Conservation (phyloP, 2,329 filamentous ascomycete genomes). For the Colletotrichum sp. region DNA sequence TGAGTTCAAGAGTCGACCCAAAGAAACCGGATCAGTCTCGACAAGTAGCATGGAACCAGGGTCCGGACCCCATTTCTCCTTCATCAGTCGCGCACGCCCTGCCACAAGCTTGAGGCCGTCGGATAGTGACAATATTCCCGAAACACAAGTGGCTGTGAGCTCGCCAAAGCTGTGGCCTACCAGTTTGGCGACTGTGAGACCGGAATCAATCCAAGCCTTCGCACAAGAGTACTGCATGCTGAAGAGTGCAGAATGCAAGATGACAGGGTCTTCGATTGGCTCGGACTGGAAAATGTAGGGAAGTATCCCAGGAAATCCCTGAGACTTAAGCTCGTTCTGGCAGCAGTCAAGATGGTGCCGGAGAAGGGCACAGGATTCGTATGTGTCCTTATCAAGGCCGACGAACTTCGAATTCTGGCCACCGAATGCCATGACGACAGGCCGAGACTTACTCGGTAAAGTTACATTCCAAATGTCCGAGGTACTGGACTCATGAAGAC, state of each 20-base stretch:
- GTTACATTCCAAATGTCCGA: not conserved
- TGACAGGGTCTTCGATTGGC: conserved; percentile 29
- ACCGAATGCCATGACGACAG: conserved; percentile 39
- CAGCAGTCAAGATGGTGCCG: conserved; percentile 38
- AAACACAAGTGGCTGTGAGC: conserved; percentile 41
- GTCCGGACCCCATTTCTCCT: conserved; percentile 37
- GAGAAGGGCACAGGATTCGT: conserved; percentile 23
- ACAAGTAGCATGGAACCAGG: conserved; percentile 43
- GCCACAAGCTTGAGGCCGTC: conserved; percentile 34
- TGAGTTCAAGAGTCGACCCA: not conserved
- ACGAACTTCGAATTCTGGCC: conserved; percentile 32
- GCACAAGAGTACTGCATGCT: not conserved
- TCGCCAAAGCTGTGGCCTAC: conserved; percentile 45
- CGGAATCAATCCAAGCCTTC: not conserved
- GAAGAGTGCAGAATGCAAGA: conserved; percentile 36
- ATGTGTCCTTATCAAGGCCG: not conserved
- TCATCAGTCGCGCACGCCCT: conserved; percentile 32
- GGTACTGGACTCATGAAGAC: not conserved
- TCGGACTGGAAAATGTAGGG: conserved; percentile 30
- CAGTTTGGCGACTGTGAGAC: not conserved
- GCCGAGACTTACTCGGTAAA: conserved; percentile 19
- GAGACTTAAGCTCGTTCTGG: conserved; percentile 25
- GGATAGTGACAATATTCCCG: conserved; percentile 31
- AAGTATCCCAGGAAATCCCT: conserved; percentile 35
- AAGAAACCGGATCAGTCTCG: conserved; percentile 29